Percentiles rank a stretch among this genome's conserved stretches.
phyloP scores from a whole-genome alignment of 2,329 filamentous ascomycete species.

The Chaetomium olivaceum region DNA sequence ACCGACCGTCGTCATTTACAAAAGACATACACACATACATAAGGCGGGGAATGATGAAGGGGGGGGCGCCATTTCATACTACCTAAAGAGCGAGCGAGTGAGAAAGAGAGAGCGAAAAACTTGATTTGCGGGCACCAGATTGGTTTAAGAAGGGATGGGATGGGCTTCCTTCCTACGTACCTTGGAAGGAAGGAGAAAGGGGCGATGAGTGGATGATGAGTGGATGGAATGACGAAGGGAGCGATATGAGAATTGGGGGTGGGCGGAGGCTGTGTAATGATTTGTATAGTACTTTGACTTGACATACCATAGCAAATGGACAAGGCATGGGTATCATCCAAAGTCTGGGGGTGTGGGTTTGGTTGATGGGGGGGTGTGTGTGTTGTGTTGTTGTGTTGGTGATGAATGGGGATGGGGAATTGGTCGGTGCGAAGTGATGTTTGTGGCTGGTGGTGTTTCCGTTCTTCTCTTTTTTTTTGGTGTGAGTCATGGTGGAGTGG shows the following conservation, averaged over 20 bases:
- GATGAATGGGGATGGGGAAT: too few relatives aligned
- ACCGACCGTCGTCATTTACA: neutral
- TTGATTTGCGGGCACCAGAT: conserved; percentile 15
- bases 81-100: neutral
- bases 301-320: too few relatives aligned
- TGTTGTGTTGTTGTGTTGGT: too few relatives aligned
- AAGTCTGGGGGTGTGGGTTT: too few relatives aligned
- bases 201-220: neutral
- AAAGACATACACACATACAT: neutral
- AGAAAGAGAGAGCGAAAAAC: neutral
- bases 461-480: too few relatives aligned
- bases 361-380: too few relatives aligned
- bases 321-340: too few relatives aligned
- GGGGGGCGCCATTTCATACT: neutral
- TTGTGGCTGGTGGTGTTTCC: too few relatives aligned
- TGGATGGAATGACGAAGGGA: neutral
- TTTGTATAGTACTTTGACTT: too few relatives aligned
- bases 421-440: too few relatives aligned
- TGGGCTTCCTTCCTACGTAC: neutral
- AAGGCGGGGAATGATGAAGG: neutral
- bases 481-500: too few relatives aligned
- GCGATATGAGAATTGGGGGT: neutral
- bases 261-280: conserved; percentile 6
- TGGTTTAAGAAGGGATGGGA: conserved; percentile 1
- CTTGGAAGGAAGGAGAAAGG: neutral